Evolutionary conservation across 2,329 filamentous ascomycete genomes (phyloP).

Genomic region (Coniochaeta hoffmannii): DNA sequence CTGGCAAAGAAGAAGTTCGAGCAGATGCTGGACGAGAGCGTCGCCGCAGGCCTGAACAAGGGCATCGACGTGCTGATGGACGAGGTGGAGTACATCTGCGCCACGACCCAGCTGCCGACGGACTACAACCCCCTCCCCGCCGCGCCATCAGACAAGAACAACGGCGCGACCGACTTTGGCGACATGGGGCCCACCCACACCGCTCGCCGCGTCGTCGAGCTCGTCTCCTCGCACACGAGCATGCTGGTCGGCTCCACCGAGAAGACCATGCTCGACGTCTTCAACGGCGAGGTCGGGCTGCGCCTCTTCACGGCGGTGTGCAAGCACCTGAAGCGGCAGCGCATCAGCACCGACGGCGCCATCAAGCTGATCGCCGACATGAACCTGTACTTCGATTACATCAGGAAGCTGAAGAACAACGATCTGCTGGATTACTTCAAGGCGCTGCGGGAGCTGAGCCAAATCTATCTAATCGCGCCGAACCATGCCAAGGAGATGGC

Average conservation of each 20-base stretch:
- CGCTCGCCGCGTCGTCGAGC: conserved; percentile 71
- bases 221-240: conserved; percentile 80
- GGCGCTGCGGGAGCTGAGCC: conserved; percentile 82
- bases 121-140: conserved; percentile 74
- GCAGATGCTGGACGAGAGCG: conserved; percentile 95
- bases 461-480: conserved; percentile 89
- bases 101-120: conserved; percentile 74
- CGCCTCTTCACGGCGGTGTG: conserved; percentile 86
- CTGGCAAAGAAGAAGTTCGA: conserved; percentile 98
- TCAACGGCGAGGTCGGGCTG: conserved; percentile 94
- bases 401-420: conserved; percentile 72
- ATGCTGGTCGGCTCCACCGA: conserved; percentile 95
- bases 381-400: conserved; percentile 85
- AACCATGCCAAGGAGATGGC: conserved; percentile 90
- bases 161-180: conserved; percentile 30
- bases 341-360: conserved; percentile 81
- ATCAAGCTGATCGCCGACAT: conserved; percentile 94
- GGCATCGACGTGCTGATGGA: conserved; percentile 98
- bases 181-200: conserved; percentile 72
- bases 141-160: conserved; percentile 21
- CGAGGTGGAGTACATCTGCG: conserved; percentile 92
- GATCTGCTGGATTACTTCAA: conserved; percentile 86
- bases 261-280: conserved; percentile 96
- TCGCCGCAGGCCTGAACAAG: conserved; percentile 92
- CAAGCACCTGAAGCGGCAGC: conserved; percentile 96